Percentiles rank a stretch among this genome's conserved stretches.
Conservation (phyloP, 164 flowering plant genomes). For the Malania oleifera region DNA sequence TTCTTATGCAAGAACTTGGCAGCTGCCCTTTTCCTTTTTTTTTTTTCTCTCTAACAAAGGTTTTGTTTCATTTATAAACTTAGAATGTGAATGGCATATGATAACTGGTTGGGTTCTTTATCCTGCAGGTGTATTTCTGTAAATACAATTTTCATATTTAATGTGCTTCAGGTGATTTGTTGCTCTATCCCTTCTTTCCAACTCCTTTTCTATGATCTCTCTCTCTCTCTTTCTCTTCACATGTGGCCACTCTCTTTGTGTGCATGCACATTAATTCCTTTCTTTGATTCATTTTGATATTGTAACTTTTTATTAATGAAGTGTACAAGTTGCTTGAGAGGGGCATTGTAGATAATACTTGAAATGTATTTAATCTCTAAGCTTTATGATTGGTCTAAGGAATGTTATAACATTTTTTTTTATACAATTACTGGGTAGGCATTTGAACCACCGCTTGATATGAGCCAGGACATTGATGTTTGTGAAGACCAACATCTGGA, state of each 20-base stretch:
- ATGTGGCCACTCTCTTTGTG: neutral
- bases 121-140: constrained; percentile 75
- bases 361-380: too few relatives aligned
- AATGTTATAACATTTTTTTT: constrained; percentile 3
- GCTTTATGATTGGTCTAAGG: constrained; percentile 2
- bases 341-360: too few relatives aligned
- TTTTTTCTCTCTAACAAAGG: neutral
- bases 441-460: constrained; percentile 92
- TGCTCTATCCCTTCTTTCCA: constrained; percentile 3
- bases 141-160: constrained; percentile 68
- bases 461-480: constrained; percentile 63
- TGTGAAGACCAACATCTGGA: constrained; percentile 36
- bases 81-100: too few relatives aligned
- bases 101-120: neutral
- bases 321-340: too few relatives aligned
- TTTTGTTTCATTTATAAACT: neutral
- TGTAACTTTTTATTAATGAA: too few relatives aligned
- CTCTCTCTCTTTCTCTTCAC: neutral
- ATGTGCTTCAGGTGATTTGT: constrained; percentile 83
- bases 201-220: neutral
- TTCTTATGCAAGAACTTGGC: neutral
- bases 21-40: too few relatives aligned
- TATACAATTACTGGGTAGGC: constrained; percentile 41
- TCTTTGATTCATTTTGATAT: too few relatives aligned
- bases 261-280: neutral